Evolutionary conservation across 148 eudicot species (phyloP), one percentile per base, ranked within the genome.

Genomic region (Rhododendron mucronatum): DNA sequence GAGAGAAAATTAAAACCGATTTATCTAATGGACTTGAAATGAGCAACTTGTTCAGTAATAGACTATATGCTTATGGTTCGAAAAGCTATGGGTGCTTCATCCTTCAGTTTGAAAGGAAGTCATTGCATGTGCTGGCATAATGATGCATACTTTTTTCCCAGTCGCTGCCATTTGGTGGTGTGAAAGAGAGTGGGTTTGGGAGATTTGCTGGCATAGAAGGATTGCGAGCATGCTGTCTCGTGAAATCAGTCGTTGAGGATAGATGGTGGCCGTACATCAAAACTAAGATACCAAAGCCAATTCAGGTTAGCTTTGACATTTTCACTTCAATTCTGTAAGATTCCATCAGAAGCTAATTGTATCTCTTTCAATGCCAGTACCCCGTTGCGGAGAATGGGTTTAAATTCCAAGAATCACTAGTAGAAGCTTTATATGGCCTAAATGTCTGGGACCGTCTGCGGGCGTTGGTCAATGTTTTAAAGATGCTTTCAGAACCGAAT

Each of bases 91-190:
- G 21, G 53, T 26, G 45, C 45, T 76, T 53, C 35, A n/a, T 65
- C 35, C 55, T 65, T 23, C 20, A 83, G 23, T 78, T 23, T 55
- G 79, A 20, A 44, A 12, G n/a, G 81, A 48, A 80, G 61, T 80
- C 41, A 51, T 14, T 80, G 16, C 48, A 45, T 79, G 16, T 47
- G 21, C 53, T 81, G 83, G 44, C 61, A 51, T 51, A 13, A 33
- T 75, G 44, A 45, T 61, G 63, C 59, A 84, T 7, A 48, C 37
- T 59, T 41, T 85, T 83, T 53, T 77, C 65, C 71, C 93, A 97
- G 99, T 97, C 99, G 63, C 90, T 97, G 88, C 99, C 99, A 63
- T 97, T 97, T 89, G 99, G 99, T 0, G 99, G 99, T 80, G 96
- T 95, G 48, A 97, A 95, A 91, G 96, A 97, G 41, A 97, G 99